These are phyloP conservation scores for Ganoderma lucidum DNA, from an alignment of 1,284 basidiomycete species.

Conservation along the genomic window DNA sequence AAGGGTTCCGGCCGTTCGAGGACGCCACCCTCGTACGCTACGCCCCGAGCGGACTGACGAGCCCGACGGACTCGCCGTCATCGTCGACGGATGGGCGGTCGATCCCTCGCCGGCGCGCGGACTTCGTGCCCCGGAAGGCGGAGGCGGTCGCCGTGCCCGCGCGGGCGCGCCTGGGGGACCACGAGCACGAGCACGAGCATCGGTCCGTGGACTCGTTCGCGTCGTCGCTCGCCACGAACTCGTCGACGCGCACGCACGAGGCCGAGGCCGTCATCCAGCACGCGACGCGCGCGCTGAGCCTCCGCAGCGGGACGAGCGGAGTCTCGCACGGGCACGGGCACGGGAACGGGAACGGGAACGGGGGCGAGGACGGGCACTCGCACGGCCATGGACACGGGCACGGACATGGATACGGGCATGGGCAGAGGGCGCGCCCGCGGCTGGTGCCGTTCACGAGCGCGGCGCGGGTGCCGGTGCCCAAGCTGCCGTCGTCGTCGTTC, in stretches of 20 bases:
- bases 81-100: slow-evolving; percentile 68
- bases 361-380: not conserved
- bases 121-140: slow-evolving; percentile 61
- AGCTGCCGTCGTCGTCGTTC: slow-evolving; percentile 40
- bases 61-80: slow-evolving; percentile 59
- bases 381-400: too few relatives aligned
- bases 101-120: slow-evolving; percentile 69
- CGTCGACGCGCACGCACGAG: slow-evolving; percentile 45
- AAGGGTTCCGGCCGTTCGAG: slow-evolving; percentile 47
- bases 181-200: slow-evolving; percentile 8
- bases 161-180: slow-evolving; percentile 21
- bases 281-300: slow-evolving; percentile 56
- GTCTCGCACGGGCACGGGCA: slow-evolving; percentile 34
- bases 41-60: slow-evolving; percentile 48
- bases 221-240: slow-evolving; percentile 41
- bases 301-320: slow-evolving; percentile 52
- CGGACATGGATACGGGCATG: not conserved
- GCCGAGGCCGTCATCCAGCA: slow-evolving; percentile 57
- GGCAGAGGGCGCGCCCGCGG: slow-evolving; percentile 54
- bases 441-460: slow-evolving; percentile 80
- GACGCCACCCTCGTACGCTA: slow-evolving; percentile 48
- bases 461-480: slow-evolving; percentile 70
- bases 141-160: slow-evolving; percentile 30
- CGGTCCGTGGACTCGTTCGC: slow-evolving; percentile 37
- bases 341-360: not conserved